phyloP scores from a whole-genome alignment of 2,329 filamentous ascomycete species.

The Lasiodiplodia gonubiensis region DNA sequence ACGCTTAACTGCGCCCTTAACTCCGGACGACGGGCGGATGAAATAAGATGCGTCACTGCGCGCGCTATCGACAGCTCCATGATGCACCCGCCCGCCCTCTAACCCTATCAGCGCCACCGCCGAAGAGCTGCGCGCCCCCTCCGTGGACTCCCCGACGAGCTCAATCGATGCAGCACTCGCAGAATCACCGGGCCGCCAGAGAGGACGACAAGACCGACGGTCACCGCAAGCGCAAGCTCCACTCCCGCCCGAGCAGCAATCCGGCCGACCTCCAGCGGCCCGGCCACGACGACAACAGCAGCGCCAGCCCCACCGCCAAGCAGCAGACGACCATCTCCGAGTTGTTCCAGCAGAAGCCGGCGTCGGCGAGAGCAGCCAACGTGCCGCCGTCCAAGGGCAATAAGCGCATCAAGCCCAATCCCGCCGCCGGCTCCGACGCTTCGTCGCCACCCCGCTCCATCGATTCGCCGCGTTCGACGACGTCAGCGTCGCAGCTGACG shows the following conservation, averaged over 20 bases:
- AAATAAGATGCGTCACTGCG: conserved; percentile 26
- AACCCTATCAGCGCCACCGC: conserved; percentile 25
- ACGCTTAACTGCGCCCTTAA: conserved; percentile 22
- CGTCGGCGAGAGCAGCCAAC: conserved; percentile 31
- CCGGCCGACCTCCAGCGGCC: conserved; percentile 1
- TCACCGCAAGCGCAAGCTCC: conserved; percentile 31
- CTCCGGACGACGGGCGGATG: conserved; percentile 16
- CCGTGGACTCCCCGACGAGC: conserved; percentile 6
- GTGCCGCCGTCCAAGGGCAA: conserved; percentile 42
- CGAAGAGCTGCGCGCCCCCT: conserved; percentile 15
- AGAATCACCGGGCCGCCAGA: conserved; percentile 25
- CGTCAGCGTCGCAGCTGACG: conserved; percentile 25
- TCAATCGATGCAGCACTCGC: conserved; percentile 28
- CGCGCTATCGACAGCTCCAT: conserved; percentile 4
- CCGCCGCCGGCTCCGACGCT: conserved; percentile 2
- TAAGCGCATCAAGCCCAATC: conserved; percentile 46
- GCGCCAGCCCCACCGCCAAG: conserved; percentile 24
- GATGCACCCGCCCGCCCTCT: conserved; percentile 11
- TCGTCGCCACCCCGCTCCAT: conserved; percentile 38
- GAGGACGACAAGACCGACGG: conserved; percentile 26
- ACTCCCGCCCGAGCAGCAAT: conserved; percentile 13
- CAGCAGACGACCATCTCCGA: conserved; percentile 53
- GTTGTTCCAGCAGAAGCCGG: conserved; percentile 46
- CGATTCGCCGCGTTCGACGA: conserved; percentile 30
- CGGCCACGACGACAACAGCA: conserved; percentile 14